phyloP scores from a whole-genome alignment of 73 alveolate genomes.

The Paramecium biaurelia region DNA sequence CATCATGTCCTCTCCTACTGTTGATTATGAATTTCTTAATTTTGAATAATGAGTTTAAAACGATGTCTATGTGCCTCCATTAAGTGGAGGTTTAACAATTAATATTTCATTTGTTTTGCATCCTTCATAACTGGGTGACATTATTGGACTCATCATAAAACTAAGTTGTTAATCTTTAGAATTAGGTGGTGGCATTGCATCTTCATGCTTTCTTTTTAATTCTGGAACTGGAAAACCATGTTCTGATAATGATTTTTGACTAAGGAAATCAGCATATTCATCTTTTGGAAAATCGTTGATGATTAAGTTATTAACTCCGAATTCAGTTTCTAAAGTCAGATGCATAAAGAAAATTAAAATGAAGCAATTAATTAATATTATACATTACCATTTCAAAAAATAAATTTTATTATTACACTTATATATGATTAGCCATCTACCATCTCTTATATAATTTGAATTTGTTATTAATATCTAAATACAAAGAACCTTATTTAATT shows the following conservation, averaged over 20 bases:
- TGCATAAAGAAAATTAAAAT: background rate
- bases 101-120: background rate
- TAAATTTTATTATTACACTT: background rate
- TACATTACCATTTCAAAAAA: background rate
- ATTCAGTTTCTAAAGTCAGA: conserved; percentile 35
- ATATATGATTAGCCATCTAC: background rate
- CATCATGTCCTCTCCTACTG: background rate
- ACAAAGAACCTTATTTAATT: background rate
- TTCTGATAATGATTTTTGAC: conserved; percentile 14
- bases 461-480: background rate
- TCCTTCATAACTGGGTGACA: background rate
- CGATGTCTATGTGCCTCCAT: background rate
- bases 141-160: conserved; percentile 6
- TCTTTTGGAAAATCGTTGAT: background rate
- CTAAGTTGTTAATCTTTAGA: background rate
- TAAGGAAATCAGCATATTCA: conserved; percentile 19
- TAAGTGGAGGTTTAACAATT: background rate
- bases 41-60: background rate
- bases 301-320: background rate
- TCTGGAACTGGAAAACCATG: conserved; percentile 22
- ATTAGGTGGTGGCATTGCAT: conserved; percentile 36
- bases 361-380: background rate
- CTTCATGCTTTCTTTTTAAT: background rate
- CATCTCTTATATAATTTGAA: background rate
- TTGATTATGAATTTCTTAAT: background rate